Base-by-base conservation (phyloP, 23 red algal species). In the Gracilariopsis chorda region DNA sequence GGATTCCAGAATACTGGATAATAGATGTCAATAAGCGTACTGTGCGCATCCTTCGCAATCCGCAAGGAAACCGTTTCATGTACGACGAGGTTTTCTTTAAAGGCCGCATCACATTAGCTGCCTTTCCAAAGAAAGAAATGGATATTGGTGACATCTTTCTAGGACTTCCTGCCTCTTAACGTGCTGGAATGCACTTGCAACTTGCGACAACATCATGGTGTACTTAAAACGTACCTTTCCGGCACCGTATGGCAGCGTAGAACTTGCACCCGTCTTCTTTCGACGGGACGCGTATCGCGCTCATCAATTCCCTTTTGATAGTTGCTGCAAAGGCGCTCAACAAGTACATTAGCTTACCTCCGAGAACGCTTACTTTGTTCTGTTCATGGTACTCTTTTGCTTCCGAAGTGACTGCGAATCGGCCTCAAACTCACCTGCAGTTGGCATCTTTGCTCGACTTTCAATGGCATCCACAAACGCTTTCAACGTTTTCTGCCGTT, bases 51-150 rank as follows among this genome's bases (percentile, higher is more conserved):
- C 40, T 77, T 1, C 71, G 40, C 14, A 48, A 77, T 48, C 71
- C 37, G 71, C 71, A 77, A 77, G 71, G 48, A 77, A 77, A 77
- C 37, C 71, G 71, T 48, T 77, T 77, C 40, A 77, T 77, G 33
- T 20, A 48, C 37, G 71, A 77, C 71, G 71, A 48, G 71, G 71
- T 48, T 42, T 77, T 77, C 51, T 77, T 4, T 47, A 47, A 45
- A 77, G 0, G 71, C 40, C 28, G 40, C 40, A 48, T 77, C 1
- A 48, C 71, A 48, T 49, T 77, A 48, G 71, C 71, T 77, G 36
- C 40, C 41, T 77, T 77, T 48, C 33, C 33, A 77, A 48, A 77
- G 49, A 77, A 0, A 43, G 36, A 77, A 48, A 77, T 77, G 71
- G 48, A 77, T 77, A 77, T 48, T 48, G 40, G 33, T 28, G 71